Evolutionary conservation across 257 asterid species (phyloP).

Genomic region (Jasminum sambac): DNA sequence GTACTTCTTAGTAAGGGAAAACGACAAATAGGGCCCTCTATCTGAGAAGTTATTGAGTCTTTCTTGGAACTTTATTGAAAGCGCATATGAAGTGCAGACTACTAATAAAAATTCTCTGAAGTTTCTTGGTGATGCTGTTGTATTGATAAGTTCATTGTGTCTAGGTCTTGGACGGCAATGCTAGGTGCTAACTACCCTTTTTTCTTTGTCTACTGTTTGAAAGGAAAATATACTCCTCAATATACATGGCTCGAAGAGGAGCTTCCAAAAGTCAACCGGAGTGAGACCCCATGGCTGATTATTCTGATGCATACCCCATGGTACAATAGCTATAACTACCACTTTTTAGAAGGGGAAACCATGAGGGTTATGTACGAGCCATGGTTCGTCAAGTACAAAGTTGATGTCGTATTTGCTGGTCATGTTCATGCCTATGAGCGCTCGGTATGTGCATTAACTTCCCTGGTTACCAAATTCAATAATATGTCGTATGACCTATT

Average conservation of each 20-base stretch:
- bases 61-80: too few relatives aligned
- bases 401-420: conserved; percentile 86
- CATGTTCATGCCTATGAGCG: conserved; percentile 97
- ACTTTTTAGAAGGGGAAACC: conserved; percentile 94
- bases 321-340: conserved; percentile 88
- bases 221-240: conserved; percentile 90
- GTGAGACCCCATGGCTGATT: conserved; percentile 88
- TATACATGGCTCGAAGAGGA: conserved; percentile 65
- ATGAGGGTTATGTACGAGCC: conserved; percentile 87
- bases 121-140: not conserved
- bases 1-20: not conserved
- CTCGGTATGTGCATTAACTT: conserved; percentile 42
- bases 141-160: not conserved
- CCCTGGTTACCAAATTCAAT: not conserved
- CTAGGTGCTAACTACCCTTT: not conserved
- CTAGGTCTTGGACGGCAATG: not conserved
- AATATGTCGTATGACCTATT: not conserved
- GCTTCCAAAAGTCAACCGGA: conserved; percentile 73
- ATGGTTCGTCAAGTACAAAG: conserved; percentile 76
- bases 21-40: too few relatives aligned
- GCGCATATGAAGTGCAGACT: too few relatives aligned
- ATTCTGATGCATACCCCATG: conserved; percentile 86
- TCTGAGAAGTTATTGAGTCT: too few relatives aligned
- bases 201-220: not conserved
- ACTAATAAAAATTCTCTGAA: too few relatives aligned